Base-by-base conservation (phyloP, 345 rosid genomes). In the Draba incana region DNA sequence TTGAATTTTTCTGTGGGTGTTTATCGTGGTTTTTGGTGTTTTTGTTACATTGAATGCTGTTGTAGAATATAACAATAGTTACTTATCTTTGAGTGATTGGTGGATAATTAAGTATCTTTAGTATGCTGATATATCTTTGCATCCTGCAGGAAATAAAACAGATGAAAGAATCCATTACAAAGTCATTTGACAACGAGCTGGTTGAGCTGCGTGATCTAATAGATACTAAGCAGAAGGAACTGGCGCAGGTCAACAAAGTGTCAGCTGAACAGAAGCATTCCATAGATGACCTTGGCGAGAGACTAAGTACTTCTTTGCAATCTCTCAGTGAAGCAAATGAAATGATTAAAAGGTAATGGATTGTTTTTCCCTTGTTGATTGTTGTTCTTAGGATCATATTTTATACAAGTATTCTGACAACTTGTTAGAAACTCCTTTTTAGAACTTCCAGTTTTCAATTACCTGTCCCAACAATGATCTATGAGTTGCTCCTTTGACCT, bases 281-380 rank as follows among this genome's bases (percentile, higher is more conserved):
- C 69, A 61, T 84, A 38, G 96, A 86, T 81, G 99, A 88, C 70
- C 84, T 94, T 60, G 85, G 79, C 61, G 92, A 85, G 78, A 87
- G 95, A 70, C 84, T 94, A n/a, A 61, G 68, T 72, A 85, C 91
- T 81, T 89, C 92, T 52, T 66, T 76, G 78, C 99, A 87, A 74
- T 91, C 99, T 14, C 85, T 87, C 72, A 64, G 81, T 30, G 97
- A 94, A 83, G 95, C 96, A 76, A 91, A 85, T 84, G 96, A 85
- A 74, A 80, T 88, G 64, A 76, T 87, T 73, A 84, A 79, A 76
- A 88, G 95, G 99, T 89, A 74, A 73, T 50, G 20, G 20, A 59
- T 5, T 53, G 3, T 6, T 51, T 52, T 11, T 16, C 45, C 65
- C 46, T 57, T 33, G 38, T 66, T 49, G 39, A 27, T 52, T 59